Evolutionary conservation across 1,284 basidiomycete genomes (phyloP), one percentile per base, ranked within the genome.

Genomic region (Tylopilus sp.): DNA sequence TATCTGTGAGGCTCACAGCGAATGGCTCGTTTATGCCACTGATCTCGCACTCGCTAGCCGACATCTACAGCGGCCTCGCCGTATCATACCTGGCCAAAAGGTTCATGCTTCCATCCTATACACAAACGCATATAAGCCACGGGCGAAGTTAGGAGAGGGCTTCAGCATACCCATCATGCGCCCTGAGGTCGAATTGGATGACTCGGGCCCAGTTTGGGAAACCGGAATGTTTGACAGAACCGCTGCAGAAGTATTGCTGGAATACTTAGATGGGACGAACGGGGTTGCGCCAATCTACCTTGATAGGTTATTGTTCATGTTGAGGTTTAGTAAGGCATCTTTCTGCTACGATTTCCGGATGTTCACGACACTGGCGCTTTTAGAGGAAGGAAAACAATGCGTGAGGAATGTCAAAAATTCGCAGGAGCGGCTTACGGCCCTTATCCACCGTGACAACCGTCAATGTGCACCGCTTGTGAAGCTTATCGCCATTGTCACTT

Each of bases 71-170:
- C 64, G 67, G 44, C 67, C 75, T 16, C 75, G 74, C 26, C 69
- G 70, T 41, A 76, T 75, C 39, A 73, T 75, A 55, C 75, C 73
- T 1, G 74, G 76, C 22, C 74, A 79, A 57, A 75, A 74, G 47
- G 52, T 78, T 2, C 75, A 77, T 19, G 74, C 71, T 13, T 79
- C 75, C 0, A 60, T 79, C 52, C 47, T 79, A n/a, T 77, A 65
- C 61, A 71, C 66, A 6, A 75, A 72, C 2, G 51, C 62, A 3
- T 77, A 77, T 53, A 62, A 61, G n/a, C 75, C 77, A 18, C 60
- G 13, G 4, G 78, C 75, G 12, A 69, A 66, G 3, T 53, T 77
- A 1, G 77, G 75, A 56, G 68, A 74, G 7, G 77, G 74, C 16
- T 78, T 75, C 33, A 69, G 72, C 7, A 67, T 77, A 56, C 68